phyloP scores from a whole-genome alignment of 371 early-diverging fungal species.

The Chytridiales sp. region DNA sequence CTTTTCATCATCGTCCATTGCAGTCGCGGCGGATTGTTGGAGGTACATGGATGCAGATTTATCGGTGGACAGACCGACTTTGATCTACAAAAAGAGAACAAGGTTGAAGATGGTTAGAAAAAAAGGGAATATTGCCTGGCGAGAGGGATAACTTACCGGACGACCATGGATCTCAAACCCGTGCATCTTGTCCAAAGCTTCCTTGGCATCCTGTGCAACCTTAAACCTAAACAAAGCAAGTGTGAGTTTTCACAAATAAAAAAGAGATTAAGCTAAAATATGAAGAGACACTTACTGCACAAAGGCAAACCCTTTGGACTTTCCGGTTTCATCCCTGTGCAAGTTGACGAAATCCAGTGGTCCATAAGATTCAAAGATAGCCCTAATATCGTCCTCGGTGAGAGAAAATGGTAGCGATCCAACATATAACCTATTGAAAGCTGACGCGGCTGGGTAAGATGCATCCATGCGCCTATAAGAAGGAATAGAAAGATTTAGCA shows the following conservation, averaged over 20 bases:
- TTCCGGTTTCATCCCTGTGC: conserved; percentile 81
- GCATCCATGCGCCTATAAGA: conserved; percentile 14
- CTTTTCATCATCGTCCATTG: conserved; percentile 58
- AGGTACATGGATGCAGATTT: conserved; percentile 37
- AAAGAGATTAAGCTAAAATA: conserved; percentile 11
- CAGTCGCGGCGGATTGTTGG: neutral
- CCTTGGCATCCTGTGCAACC: conserved; percentile 72
- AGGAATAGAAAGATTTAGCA: conserved; percentile 4
- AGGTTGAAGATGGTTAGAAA: neutral
- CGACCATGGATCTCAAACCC: conserved; percentile 79
- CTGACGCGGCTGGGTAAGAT: conserved; percentile 35
- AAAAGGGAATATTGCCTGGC: neutral
- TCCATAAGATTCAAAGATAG: conserved; percentile 87
- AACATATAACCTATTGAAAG: conserved; percentile 75
- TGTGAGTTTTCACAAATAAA: too few species aligned
- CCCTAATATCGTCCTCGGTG: conserved; percentile 79
- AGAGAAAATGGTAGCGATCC: conserved; percentile 79
- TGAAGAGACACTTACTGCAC: conserved; percentile 58
- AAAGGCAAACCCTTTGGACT: conserved; percentile 85
- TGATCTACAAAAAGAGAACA: conserved; percentile 53
- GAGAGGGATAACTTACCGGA: conserved; percentile 4
- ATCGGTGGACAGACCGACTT: conserved; percentile 78
- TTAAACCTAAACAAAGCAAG: conserved; percentile 56
- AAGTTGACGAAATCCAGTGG: conserved; percentile 79
- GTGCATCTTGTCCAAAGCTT: conserved; percentile 83